phyloP scores from a whole-genome alignment of 139 green algal species.

The Microglena sp. region DNA sequence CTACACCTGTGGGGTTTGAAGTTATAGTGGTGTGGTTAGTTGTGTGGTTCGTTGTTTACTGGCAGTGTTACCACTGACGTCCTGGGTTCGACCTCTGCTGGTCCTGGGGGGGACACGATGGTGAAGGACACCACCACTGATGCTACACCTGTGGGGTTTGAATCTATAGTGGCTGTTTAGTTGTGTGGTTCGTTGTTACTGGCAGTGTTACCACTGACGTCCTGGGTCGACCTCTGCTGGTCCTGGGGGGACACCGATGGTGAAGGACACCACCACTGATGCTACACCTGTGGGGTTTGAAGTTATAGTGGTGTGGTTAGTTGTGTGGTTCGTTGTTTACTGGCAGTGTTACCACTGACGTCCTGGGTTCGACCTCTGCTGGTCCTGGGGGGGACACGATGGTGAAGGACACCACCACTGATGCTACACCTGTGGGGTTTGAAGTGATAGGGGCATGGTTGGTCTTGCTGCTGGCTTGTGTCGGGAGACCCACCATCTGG shows the following conservation, averaged over 20 bases:
- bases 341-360: too few relatives aligned
- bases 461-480: too few relatives aligned
- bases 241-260: constrained; percentile 56
- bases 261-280: constrained; percentile 49
- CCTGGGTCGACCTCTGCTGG: constrained; percentile 18
- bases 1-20: too few relatives aligned
- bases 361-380: constrained; percentile 19
- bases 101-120: constrained; percentile 55
- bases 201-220: too few relatives aligned
- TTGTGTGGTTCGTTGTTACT: too few relatives aligned
- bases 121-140: constrained; percentile 52
- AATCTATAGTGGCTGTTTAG: background rate
- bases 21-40: too few relatives aligned
- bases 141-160: constrained; percentile 17
- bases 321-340: too few relatives aligned
- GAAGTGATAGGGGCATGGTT: background rate
- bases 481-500: too few relatives aligned
- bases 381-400: constrained; percentile 54
- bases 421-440: constrained; percentile 20
- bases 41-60: too few relatives aligned
- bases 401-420: constrained; percentile 51
- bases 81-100: constrained; percentile 22
- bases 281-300: constrained; percentile 16
- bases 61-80: too few relatives aligned
- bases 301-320: background rate